Percentiles rank a stretch among this genome's conserved stretches.
Conservation (phyloP, 345 rosid species). For the Eutrema yunnanense region DNA sequence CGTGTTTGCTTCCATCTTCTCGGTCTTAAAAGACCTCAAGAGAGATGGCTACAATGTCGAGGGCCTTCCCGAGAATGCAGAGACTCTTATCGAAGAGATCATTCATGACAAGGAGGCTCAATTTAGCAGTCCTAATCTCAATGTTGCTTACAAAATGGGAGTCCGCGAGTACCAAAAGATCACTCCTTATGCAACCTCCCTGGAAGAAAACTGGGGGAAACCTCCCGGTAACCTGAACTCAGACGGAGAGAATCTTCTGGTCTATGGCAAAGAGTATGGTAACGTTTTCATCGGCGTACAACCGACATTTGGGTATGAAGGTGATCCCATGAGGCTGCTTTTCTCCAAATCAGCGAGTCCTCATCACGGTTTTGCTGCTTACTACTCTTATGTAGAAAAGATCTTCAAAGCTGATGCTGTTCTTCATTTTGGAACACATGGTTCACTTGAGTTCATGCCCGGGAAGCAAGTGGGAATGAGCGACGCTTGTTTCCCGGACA, state of each 20-base stretch:
- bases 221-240: constrained; percentile 95
- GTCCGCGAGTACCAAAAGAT: constrained; percentile 77
- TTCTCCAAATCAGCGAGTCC: constrained; percentile 99
- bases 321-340: constrained; percentile 94
- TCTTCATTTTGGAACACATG: constrained; percentile 98
- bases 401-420: constrained; percentile 94
- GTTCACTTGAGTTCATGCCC: constrained; percentile 97
- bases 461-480: constrained; percentile 99
- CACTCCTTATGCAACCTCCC: constrained; percentile 72
- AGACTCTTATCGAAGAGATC: constrained; percentile 79
- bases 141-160: constrained; percentile 88
- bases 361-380: constrained; percentile 97
- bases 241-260: constrained; percentile 89
- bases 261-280: constrained; percentile 87
- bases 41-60: constrained; percentile 85
- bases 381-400: constrained; percentile 90
- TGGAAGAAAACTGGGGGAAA: constrained; percentile 99
- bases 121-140: constrained; percentile 93
- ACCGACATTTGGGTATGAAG: constrained; percentile 98
- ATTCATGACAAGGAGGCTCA: constrained; percentile 98
- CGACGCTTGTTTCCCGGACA: constrained; percentile 87
- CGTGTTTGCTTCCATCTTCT: constrained; percentile 89
- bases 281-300: constrained; percentile 96
- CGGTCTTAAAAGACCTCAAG: constrained; percentile 75
- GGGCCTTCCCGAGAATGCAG: constrained; percentile 93